These are phyloP conservation scores for Collybiopsis confluens DNA, from an alignment of 768 basidiomycete species.

Conservation along the genomic window DNA sequence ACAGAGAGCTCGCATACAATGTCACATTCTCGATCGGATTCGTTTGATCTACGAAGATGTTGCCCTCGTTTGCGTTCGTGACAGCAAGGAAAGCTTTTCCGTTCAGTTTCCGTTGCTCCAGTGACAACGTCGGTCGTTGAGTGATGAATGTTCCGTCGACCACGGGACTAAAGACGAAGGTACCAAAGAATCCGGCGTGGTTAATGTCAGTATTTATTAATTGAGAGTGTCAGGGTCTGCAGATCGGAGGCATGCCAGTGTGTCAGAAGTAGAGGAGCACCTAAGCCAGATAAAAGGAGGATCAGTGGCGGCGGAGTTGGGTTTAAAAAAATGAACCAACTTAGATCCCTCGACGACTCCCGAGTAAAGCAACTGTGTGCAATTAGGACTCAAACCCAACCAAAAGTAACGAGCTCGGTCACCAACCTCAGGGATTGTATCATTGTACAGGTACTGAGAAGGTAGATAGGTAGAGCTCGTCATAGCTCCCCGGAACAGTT, in stretches of 20 bases:
- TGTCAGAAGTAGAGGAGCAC: neutral
- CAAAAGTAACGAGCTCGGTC: no score
- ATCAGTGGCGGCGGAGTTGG: neutral
- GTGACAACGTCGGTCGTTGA: constrained; percentile 24
- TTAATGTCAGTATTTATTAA: constrained; percentile 16
- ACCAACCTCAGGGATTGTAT: constrained; percentile 22
- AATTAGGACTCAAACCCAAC: neutral
- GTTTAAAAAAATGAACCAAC: neutral
- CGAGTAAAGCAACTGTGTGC: constrained; percentile 3
- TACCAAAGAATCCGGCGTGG: constrained; percentile 17
- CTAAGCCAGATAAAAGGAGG: neutral
- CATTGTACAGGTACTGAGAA: constrained; percentile 29
- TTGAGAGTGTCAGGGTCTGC: constrained; percentile 14
- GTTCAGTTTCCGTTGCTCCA: constrained; percentile 23
- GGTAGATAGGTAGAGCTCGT: constrained; percentile 30
- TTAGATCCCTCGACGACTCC: constrained; percentile 21
- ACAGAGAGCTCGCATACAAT: constrained; percentile 18
- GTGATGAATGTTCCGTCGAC: constrained; percentile 28
- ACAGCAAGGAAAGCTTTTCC: constrained; percentile 24
- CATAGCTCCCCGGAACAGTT: constrained; percentile 26
- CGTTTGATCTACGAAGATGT: constrained; percentile 19
- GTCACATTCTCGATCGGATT: constrained; percentile 12
- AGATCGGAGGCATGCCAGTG: constrained; percentile 24
- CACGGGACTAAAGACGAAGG: constrained; percentile 22
- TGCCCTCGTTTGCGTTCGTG: constrained; percentile 28